Conservation (phyloP, 805 yeast genomes). For the Metschnikowia santaceciliae region DNA sequence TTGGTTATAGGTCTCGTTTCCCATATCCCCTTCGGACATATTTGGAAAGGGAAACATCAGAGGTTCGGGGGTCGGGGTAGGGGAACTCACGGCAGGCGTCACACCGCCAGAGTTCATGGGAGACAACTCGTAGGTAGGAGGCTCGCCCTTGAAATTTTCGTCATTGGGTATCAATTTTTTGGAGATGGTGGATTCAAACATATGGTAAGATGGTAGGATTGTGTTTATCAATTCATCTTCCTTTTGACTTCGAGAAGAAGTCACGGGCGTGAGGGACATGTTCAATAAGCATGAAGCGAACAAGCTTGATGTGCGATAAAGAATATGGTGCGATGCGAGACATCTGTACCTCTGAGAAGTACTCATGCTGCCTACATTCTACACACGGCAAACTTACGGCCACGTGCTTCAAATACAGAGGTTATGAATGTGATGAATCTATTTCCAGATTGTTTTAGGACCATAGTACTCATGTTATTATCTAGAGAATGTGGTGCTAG, state of each 20-base stretch:
- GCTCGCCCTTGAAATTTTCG: conserved; percentile 38
- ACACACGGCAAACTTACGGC: too few species aligned
- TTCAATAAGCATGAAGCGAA: neutral
- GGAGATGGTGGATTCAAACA: conserved; percentile 41
- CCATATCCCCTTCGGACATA: conserved; percentile 2
- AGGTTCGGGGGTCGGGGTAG: conserved; percentile 4
- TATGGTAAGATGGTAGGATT: conserved; percentile 43
- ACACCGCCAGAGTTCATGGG: conserved; percentile 17
- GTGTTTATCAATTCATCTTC: conserved; percentile 29
- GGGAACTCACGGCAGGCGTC: conserved; percentile 11
- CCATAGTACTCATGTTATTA: too few species aligned
- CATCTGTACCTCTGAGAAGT: too few species aligned
- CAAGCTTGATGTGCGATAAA: conserved; percentile 2
- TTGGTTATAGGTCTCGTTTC: conserved; percentile 12
- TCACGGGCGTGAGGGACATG: conserved; percentile 9
- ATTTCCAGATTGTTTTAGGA: too few species aligned
- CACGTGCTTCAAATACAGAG: too few species aligned
- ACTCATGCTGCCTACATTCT: neutral
- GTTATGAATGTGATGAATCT: too few species aligned
- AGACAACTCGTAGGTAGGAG: conserved; percentile 33
- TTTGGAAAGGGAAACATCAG: conserved; percentile 15
- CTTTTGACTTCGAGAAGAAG: conserved; percentile 14
- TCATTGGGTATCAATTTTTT: conserved; percentile 33
- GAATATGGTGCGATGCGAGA: neutral
- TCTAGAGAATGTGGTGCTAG: too few species aligned